Evolutionary conservation across 495 filamentous ascomycete species (phyloP).

Genomic region (Daldinia bambusicola): DNA sequence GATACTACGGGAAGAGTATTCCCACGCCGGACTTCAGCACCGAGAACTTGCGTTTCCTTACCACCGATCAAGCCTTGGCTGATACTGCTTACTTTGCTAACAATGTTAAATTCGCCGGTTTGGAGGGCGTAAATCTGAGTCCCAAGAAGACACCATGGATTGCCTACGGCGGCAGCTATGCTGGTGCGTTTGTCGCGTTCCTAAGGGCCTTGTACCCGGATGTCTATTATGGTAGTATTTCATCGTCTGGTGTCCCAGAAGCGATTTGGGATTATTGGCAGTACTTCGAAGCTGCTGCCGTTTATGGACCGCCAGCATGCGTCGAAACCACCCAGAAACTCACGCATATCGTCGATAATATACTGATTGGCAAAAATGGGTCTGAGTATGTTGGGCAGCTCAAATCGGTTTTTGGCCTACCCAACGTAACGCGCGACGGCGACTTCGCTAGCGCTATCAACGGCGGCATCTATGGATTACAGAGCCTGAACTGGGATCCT

Average conservation of each 20-base stretch:
- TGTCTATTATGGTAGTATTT: constrained; percentile 73
- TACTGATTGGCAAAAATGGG: constrained; percentile 65
- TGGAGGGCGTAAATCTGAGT: constrained; percentile 70
- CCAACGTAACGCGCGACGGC: constrained; percentile 64
- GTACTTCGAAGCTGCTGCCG: constrained; percentile 72
- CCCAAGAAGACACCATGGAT: constrained; percentile 70
- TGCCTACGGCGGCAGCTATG: constrained; percentile 79
- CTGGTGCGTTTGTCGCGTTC: constrained; percentile 77
- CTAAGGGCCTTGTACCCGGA: constrained; percentile 75
- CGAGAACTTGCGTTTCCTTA: constrained; percentile 75
- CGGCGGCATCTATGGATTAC: constrained; percentile 64
- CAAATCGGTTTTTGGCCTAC: constrained; percentile 68
- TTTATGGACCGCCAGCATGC: constrained; percentile 63
- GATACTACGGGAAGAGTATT: constrained; percentile 75
- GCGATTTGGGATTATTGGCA: constrained; percentile 79
- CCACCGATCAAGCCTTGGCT: constrained; percentile 77
- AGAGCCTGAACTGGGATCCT: constrained; percentile 77
- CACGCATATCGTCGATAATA: constrained; percentile 70
- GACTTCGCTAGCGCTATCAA: constrained; percentile 71
- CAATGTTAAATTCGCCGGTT: constrained; percentile 70
- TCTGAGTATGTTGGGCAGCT: constrained; percentile 60
- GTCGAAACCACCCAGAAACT: constrained; percentile 66
- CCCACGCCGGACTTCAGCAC: constrained; percentile 68
- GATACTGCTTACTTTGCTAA: constrained; percentile 78
- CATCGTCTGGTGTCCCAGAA: constrained; percentile 74